Evolutionary conservation across 192 early-diverging fungal species (phyloP).

Genomic region (Chytriomyces confervae): DNA sequence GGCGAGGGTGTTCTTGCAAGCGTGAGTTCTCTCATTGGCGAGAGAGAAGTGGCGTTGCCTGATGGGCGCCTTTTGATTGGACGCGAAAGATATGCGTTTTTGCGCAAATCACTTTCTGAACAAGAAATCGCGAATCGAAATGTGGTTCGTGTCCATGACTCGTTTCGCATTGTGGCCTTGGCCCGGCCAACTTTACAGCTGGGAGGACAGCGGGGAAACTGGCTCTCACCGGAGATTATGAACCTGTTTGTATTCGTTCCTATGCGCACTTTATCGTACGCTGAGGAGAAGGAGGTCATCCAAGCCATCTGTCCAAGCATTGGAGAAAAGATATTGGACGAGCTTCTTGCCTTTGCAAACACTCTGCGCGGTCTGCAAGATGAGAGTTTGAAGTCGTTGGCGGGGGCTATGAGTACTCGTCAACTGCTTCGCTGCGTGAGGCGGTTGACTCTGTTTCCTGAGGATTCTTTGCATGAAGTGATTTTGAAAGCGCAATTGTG

Average conservation of each 20-base stretch:
- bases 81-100: slow-evolving; percentile 8
- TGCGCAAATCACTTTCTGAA: slow-evolving; percentile 49
- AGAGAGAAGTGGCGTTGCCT: slow-evolving; percentile 73
- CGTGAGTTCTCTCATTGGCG: slow-evolving; percentile 67
- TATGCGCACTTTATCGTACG: slow-evolving; percentile 59
- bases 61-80: slow-evolving; percentile 60
- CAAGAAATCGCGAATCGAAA: slow-evolving; percentile 56
- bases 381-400: slow-evolving; percentile 17
- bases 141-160: slow-evolving; percentile 69
- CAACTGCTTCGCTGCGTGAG: slow-evolving; percentile 77
- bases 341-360: slow-evolving; percentile 52
- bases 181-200: slow-evolving; percentile 66
- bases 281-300: slow-evolving; percentile 58
- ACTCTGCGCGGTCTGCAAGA: slow-evolving; percentile 60
- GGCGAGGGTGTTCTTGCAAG: slow-evolving; percentile 72
- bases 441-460: slow-evolving; percentile 65
- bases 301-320: slow-evolving; percentile 21
- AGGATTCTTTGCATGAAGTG: slow-evolving; percentile 65
- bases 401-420: slow-evolving; percentile 69
- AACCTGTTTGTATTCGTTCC: slow-evolving; percentile 76
- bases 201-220: slow-evolving; percentile 51
- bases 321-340: slow-evolving; percentile 5
- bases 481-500: slow-evolving; percentile 72
- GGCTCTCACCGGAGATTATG: slow-evolving; percentile 74
- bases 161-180: slow-evolving; percentile 79